A percentile compares a stretch with the other conserved stretches of the same genome.
Evolutionary conservation across 257 asterid genomes (phyloP).

Genomic region (Salvia miltiorrhiza): DNA sequence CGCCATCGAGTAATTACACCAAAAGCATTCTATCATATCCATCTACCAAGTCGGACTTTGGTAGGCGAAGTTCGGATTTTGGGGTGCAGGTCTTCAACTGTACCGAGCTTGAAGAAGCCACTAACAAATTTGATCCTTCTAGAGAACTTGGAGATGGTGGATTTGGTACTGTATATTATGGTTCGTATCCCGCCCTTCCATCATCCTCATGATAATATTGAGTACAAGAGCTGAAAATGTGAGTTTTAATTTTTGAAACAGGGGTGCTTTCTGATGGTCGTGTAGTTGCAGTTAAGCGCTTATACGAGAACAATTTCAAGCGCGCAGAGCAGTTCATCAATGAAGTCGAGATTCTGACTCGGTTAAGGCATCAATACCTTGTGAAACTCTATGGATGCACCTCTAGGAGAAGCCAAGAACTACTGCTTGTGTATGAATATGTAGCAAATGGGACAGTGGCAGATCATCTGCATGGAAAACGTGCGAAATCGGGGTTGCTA

Average conservation of each 20-base stretch:
- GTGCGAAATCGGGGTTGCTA: slow-evolving; percentile 43
- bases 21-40: slow-evolving; percentile 44
- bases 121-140: slow-evolving; percentile 50
- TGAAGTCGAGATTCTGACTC: slow-evolving; percentile 67
- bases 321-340: slow-evolving; percentile 77
- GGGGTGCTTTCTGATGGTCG: slow-evolving; percentile 75
- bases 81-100: slow-evolving; percentile 67
- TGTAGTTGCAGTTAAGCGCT: slow-evolving; percentile 70
- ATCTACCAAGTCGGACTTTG: slow-evolving; percentile 40
- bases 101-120: slow-evolving; percentile 75
- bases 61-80: slow-evolving; percentile 29
- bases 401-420: slow-evolving; percentile 59
- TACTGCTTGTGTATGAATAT: slow-evolving; percentile 68
- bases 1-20: slow-evolving; percentile 36
- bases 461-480: slow-evolving; percentile 71
- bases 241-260: slow-evolving; percentile 15
- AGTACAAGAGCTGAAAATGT: background rate
- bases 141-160: slow-evolving; percentile 87
- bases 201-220: background rate
- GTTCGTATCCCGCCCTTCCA: slow-evolving; percentile 23
- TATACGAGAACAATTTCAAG: slow-evolving; percentile 66
- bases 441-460: slow-evolving; percentile 79
- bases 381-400: slow-evolving; percentile 79
- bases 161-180: slow-evolving; percentile 74
- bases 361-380: slow-evolving; percentile 52